phyloP scores from a whole-genome alignment of 768 basidiomycete genomes.

The Leccinum uliginosum region DNA sequence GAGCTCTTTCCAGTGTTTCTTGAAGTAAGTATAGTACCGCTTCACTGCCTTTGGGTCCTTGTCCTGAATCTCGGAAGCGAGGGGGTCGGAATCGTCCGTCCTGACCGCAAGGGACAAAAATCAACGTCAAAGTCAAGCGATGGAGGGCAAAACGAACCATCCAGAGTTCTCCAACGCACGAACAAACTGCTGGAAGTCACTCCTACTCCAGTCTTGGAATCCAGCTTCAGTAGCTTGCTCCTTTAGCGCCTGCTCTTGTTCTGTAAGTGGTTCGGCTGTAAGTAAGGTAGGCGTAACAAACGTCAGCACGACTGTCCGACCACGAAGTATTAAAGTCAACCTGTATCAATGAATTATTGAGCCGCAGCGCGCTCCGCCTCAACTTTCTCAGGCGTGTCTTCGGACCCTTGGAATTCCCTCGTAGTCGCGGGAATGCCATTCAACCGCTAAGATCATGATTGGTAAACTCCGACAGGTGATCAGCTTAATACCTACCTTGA shows the following conservation, averaged over 20 bases:
- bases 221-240: conserved; percentile 73
- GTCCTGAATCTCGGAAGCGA: conserved; percentile 80
- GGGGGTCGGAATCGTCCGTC: conserved; percentile 60
- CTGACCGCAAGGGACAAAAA: conserved; percentile 28
- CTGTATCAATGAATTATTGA: conserved; percentile 85
- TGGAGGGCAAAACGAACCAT: conserved; percentile 47
- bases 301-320: background rate
- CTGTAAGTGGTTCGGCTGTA: conserved; percentile 85
- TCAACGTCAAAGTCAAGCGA: background rate
- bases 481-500: conserved; percentile 46
- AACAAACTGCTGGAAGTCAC: conserved; percentile 91
- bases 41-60: conserved; percentile 77
- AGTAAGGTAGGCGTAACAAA: background rate
- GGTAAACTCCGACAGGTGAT: background rate
- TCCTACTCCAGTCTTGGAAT: conserved; percentile 87
- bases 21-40: conserved; percentile 78
- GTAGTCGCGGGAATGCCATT: conserved; percentile 63
- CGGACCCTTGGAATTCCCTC: conserved; percentile 62
- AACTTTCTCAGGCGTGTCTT: conserved; percentile 78
- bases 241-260: conserved; percentile 80
- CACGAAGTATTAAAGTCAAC: conserved; percentile 32
- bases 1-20: conserved; percentile 79
- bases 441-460: conserved; percentile 39
- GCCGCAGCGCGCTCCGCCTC: conserved; percentile 76
- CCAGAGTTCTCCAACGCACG: conserved; percentile 76